These are phyloP conservation scores for Helenozyma rhizophorensis DNA, from an alignment of 805 yeast genomes.

Conservation along the genomic window DNA sequence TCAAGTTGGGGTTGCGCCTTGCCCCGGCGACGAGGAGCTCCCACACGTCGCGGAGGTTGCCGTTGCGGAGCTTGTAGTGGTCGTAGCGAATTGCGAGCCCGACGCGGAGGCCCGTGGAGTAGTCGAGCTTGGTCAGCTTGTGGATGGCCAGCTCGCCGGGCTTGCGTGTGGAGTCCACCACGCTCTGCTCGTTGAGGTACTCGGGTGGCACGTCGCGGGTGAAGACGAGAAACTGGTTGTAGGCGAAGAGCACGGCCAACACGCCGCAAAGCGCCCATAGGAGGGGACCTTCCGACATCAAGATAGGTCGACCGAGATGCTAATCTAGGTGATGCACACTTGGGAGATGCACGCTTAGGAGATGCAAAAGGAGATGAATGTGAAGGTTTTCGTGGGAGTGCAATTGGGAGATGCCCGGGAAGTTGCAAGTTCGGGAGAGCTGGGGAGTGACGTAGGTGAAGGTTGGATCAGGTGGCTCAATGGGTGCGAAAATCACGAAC, in stretches of 20 bases:
- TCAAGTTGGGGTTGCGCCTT: constrained; percentile 19
- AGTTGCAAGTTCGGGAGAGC: no score
- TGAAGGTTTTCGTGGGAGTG: no score
- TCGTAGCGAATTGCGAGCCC: constrained; percentile 62
- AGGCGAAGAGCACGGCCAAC: constrained; percentile 15
- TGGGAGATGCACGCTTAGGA: no score
- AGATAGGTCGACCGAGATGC: no score
- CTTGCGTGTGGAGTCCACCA: constrained; percentile 59
- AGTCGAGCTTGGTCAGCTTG: constrained; percentile 70
- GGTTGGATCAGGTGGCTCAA: no score
- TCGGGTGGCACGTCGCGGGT: constrained; percentile 54
- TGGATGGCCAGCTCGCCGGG: constrained; percentile 70
- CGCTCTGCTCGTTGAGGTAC: constrained; percentile 61
- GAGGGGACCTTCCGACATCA: no score
- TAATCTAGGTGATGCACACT: no score
- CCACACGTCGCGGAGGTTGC: constrained; percentile 75
- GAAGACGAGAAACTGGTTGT: constrained; percentile 25
- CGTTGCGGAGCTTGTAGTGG: constrained; percentile 66
- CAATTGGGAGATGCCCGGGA: no score
- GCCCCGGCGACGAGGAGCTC: constrained; percentile 33
- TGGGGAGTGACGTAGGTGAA: no score
- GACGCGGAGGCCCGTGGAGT: constrained; percentile 61
- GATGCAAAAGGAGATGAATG: no score
- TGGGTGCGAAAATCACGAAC: no score
- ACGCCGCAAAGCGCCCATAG: no score